Conservation (phyloP, 257 asterid genomes). For the Anisodus tanguticus region DNA sequence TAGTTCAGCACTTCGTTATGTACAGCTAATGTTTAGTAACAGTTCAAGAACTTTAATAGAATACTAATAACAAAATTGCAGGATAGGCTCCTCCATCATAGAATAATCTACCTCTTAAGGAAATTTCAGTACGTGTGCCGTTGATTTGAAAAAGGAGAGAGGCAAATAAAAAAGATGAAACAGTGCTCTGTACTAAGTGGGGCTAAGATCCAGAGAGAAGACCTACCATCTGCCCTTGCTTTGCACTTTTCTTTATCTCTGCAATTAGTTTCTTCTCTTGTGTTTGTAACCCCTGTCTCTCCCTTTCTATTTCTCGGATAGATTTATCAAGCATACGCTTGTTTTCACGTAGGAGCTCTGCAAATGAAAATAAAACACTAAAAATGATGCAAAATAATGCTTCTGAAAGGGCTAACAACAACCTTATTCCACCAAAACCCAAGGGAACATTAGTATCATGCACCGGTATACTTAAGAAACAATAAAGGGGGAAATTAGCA, state of each 20-base stretch:
- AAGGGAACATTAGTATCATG: not conserved
- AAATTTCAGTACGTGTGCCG: too few relatives aligned
- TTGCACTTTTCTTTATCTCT: constrained; percentile 92
- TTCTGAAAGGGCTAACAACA: not conserved
- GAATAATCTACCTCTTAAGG: too few relatives aligned
- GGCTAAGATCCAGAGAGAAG: constrained; percentile 5
- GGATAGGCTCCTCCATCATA: not conserved
- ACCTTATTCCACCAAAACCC: not conserved
- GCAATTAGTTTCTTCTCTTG: constrained; percentile 88
- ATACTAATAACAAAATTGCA: not conserved
- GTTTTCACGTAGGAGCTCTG: constrained; percentile 93
- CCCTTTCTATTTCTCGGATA: constrained; percentile 89
- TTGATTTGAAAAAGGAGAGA: too few relatives aligned
- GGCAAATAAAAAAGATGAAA: not conserved
- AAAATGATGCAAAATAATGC: not conserved
- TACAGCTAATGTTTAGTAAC: not conserved
- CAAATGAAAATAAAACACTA: not conserved
- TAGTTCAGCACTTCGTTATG: not conserved
- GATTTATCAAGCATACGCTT: constrained; percentile 96
- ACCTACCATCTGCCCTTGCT: constrained; percentile 96
- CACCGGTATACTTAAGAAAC: not conserved
- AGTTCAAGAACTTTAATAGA: not conserved
- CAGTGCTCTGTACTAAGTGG: not conserved
- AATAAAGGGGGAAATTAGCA: not conserved
- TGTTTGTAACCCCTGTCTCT: constrained; percentile 85